Percentiles rank a stretch among this genome's conserved stretches.
phyloP scores from a whole-genome alignment of 2,329 filamentous ascomycete species.

The Stachybotrys elegans region DNA sequence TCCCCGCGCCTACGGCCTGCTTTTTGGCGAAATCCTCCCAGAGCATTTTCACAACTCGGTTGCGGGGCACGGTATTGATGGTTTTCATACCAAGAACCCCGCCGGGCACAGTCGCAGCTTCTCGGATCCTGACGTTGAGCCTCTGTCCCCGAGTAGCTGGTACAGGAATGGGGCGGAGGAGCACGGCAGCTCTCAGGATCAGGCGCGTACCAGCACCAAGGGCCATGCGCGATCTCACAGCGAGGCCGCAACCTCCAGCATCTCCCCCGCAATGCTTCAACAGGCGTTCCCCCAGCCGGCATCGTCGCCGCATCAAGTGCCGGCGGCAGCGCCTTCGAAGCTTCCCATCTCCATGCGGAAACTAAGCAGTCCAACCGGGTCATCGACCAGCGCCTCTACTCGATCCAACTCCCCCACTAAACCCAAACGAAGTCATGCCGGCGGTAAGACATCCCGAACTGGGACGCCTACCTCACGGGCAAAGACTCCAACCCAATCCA shows the following conservation, averaged over 20 bases:
- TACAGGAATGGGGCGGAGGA: slow-evolving; percentile 39
- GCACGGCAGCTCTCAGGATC: slow-evolving; percentile 12
- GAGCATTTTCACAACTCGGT: slow-evolving; percentile 47
- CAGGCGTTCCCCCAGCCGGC: slow-evolving; percentile 22
- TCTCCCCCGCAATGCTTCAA: slow-evolving; percentile 22
- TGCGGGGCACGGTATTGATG: slow-evolving; percentile 57
- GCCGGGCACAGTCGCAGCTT: slow-evolving; percentile 46
- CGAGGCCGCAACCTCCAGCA: slow-evolving; percentile 45
- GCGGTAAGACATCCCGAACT: slow-evolving; percentile 33
- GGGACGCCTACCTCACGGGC: slow-evolving; percentile 31
- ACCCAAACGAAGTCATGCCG: slow-evolving; percentile 35
- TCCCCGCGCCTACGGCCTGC: slow-evolving; percentile 43
- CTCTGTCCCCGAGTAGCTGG: slow-evolving; percentile 63
- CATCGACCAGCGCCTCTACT: slow-evolving; percentile 45
- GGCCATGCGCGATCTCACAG: slow-evolving; percentile 51
- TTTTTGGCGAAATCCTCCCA: slow-evolving; percentile 73
- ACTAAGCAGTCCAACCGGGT: slow-evolving; percentile 37
- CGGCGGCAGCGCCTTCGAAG: slow-evolving; percentile 31
- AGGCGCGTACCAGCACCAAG: slow-evolving; percentile 19
- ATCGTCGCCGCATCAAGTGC: slow-evolving; percentile 15
- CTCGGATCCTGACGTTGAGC: slow-evolving; percentile 52
- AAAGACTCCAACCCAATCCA: slow-evolving; percentile 37
- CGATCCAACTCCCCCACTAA: slow-evolving; percentile 52
- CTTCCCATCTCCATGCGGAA: slow-evolving; percentile 43
- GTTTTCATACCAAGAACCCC: slow-evolving; percentile 44